Evolutionary conservation across 2,329 filamentous ascomycete genomes (phyloP).

Genomic region (Xylariales sp.): DNA sequence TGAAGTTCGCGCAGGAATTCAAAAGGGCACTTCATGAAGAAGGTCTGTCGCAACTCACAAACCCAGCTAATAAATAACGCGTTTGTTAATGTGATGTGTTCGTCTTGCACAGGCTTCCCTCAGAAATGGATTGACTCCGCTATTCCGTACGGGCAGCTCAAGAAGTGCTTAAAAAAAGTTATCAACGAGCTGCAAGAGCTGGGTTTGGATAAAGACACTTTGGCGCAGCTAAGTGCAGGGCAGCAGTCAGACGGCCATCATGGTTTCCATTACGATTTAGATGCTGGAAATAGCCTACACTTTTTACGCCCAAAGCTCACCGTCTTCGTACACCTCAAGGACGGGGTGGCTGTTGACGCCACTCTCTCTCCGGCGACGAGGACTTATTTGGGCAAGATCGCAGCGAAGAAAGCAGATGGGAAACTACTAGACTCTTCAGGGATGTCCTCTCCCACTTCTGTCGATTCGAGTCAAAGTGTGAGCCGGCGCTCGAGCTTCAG

Average conservation of each 20-base stretch:
- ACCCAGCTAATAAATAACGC: not conserved
- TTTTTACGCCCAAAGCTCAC: slow-evolving; percentile 64
- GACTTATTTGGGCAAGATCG: slow-evolving; percentile 57
- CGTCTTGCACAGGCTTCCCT: slow-evolving; percentile 55
- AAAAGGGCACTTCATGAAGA: slow-evolving; percentile 64
- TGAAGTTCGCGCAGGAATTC: slow-evolving; percentile 87
- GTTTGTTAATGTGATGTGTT: not conserved
- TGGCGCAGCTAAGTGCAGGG: slow-evolving; percentile 59
- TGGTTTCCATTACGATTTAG: slow-evolving; percentile 50
- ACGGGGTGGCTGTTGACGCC: slow-evolving; percentile 66
- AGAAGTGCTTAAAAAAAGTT: slow-evolving; percentile 84
- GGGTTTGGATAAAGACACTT: slow-evolving; percentile 67
- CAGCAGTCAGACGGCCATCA: slow-evolving; percentile 32
- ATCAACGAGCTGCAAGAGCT: slow-evolving; percentile 65
- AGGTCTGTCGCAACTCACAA: slow-evolving; percentile 25
- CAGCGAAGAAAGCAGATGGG: slow-evolving; percentile 31
- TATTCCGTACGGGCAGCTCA: slow-evolving; percentile 79
- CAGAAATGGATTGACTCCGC: slow-evolving; percentile 67
- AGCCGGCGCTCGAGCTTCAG: not conserved
- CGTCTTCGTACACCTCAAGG: slow-evolving; percentile 61
- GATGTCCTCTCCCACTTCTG: not conserved
- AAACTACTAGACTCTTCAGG: no score
- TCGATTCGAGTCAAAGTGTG: not conserved
- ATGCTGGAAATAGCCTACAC: slow-evolving; percentile 40
- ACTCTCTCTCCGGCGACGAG: slow-evolving; percentile 62